Base-by-base conservation (phyloP, 371 early-diverging fungal species). In the Mortierella sp. region DNA sequence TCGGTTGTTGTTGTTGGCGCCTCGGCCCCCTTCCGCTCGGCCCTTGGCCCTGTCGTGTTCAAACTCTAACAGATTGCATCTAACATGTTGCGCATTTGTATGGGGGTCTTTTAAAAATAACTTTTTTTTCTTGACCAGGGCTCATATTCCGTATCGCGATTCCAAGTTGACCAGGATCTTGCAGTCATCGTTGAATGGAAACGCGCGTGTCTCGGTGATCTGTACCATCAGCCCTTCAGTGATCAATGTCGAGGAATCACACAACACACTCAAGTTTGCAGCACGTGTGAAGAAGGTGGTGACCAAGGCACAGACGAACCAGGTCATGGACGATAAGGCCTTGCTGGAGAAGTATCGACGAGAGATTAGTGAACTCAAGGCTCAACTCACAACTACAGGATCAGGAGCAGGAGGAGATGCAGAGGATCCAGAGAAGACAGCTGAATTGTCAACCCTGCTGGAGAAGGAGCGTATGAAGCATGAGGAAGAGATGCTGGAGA, bases 111-210 rank as follows among this genome's bases (percentile, higher is more conserved):
- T 12, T 31, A 24, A 25, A 22, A 16, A 29, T 29, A 41, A 19
- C 28, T 13, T 9, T 5, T 29, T 51, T 34, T 28, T 17, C 34
- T 19, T 14, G 34, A 27, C 8, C 46, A 83, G 85, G 19, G 81
- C 76, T 9, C 94, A 93, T 79, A 88, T 95, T 37, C 94, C 95
- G 3, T 97, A 87, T 80, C 91, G 96, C 22, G 96, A 97, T 66
- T 94, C 95, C 9, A 96, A 97, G 71, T 79, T 98, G 43, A 98
- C 96, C 0, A 72, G 96, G 34, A 85, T 96, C 37, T 78, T 98
- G 34, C 95, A 96, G 68, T 82, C 88, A 3, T 91, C 94, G 7
- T 81, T 98, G 37, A 86, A 85, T 22, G 95, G 94, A 19, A 90
- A 91, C 60, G 88, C 94, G 1, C 83, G 91, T 8, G 85, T 93